Evolutionary conservation across 805 yeast species (phyloP).

Genomic region (Nakazawaea holstii): DNA sequence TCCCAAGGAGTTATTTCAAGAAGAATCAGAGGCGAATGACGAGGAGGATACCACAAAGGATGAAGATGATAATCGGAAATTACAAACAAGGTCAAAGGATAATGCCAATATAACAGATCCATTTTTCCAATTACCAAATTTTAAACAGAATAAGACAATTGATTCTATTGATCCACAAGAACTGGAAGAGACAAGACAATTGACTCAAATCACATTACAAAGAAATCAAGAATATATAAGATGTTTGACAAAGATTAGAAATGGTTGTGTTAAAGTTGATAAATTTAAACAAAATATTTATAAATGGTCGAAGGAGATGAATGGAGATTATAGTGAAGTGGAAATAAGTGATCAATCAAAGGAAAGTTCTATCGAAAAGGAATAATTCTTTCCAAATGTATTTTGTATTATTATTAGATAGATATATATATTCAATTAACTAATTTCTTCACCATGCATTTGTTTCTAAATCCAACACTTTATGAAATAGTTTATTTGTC

Average conservation of each 20-base stretch:
- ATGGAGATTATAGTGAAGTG: slow-evolving; percentile 41
- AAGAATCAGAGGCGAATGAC: slow-evolving; percentile 17
- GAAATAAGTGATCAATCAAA: slow-evolving; percentile 19
- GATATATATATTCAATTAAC: not conserved
- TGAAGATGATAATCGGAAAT: slow-evolving; percentile 9
- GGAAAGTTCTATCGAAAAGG: slow-evolving; percentile 2
- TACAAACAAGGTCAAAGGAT: slow-evolving; percentile 5
- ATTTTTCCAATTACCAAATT: slow-evolving; percentile 60
- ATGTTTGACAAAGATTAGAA: slow-evolving; percentile 67
- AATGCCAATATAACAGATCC: slow-evolving; percentile 37
- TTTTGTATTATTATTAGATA: not conserved
- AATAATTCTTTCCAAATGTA: not conserved
- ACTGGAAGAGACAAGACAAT: slow-evolving; percentile 67
- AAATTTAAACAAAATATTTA: slow-evolving; percentile 63
- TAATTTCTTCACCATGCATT: slow-evolving; percentile 1
- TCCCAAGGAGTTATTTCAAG: slow-evolving; percentile 15
- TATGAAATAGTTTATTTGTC: slow-evolving; percentile 20
- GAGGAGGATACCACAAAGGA: slow-evolving; percentile 14
- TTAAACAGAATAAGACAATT: slow-evolving; percentile 39
- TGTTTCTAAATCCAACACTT: slow-evolving; percentile 31
- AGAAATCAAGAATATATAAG: slow-evolving; percentile 83
- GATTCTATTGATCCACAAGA: slow-evolving; percentile 44
- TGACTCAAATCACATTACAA: slow-evolving; percentile 74
- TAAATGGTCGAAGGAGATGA: slow-evolving; percentile 84
- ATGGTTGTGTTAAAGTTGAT: slow-evolving; percentile 74